Base-by-base conservation (phyloP, 352 stramenopile species). In the Globisporangium rhizosaccharum region DNA sequence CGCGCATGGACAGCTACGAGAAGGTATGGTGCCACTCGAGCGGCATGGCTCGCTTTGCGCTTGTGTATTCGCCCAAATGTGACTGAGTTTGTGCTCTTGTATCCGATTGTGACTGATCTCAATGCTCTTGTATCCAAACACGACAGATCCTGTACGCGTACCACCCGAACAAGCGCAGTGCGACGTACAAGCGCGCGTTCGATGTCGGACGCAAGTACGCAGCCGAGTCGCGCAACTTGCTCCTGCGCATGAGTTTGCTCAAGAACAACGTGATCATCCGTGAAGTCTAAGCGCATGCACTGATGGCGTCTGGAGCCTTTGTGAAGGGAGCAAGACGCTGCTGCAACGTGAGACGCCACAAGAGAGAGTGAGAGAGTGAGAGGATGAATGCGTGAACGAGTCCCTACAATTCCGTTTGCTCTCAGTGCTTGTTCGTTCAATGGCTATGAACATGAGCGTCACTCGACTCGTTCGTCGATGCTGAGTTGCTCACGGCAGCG, bases 1-100 rank as follows among this genome's bases (percentile, higher is more conserved):
- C 85, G 8, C 82, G 85, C 53, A 91, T 96, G 61, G 88, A 96
- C 75, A 91, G 85, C 53, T 92, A 96, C 58, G 70, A 91, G 56
- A 94, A 93, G 78, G 84, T 94, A 51, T 15, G 30, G n/a, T 11
- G 8, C 18, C 25, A 33, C 33, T 1, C 39, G 20, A 1, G 8
- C 23, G 23, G 23, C 23, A 23, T 23, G 23, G 23, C 23, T 23
- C 23, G 23, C 23, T 23, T 33, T 33, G 30, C 8, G 4, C 8
- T 8, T 36, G 30, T 9, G 30, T 36, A 36, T 36, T 36, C 30
- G 30, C 9, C 30, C 30, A 36, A 36, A 4, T 23, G 23, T 23
- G 23, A 23, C 23, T 23, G 23, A 23, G 23, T 0, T 23, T 23
- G 23, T 36, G 30, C 30, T 36, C 9, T 36, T 36, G 30, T 36